phyloP scores from a whole-genome alignment of 2,329 filamentous ascomycete species.

The Pseudocercospora fijiensis region DNA sequence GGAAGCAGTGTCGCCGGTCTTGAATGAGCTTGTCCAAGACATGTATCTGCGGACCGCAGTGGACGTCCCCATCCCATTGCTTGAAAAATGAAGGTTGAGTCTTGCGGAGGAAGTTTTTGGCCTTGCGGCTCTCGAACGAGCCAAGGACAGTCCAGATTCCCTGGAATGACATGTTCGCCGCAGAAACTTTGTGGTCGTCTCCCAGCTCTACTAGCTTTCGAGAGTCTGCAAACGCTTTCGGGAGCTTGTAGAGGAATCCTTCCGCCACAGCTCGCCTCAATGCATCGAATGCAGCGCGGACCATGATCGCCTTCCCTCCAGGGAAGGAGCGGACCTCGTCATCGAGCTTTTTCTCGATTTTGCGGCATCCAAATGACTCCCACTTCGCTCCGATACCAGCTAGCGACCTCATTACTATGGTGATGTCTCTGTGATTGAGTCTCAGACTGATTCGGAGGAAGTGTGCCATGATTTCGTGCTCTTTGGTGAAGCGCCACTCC shows the following conservation, averaged over 20 bases:
- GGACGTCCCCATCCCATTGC: neutral
- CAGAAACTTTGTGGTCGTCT: neutral
- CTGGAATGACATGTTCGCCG: neutral
- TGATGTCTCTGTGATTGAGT: neutral
- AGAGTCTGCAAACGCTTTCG: neutral
- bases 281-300: no score
- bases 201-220: neutral
- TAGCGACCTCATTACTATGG: neutral
- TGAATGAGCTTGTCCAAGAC: neutral
- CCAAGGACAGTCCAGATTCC: neutral
- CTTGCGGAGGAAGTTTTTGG: neutral
- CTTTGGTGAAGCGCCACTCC: neutral
- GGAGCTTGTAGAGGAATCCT: neutral
- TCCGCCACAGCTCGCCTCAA: neutral
- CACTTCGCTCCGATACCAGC: neutral
- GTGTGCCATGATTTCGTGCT: neutral
- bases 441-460: neutral
- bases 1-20: neutral
- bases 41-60: neutral
- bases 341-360: no score
- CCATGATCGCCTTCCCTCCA: no score
- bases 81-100: neutral
- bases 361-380: neutral
- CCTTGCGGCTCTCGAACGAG: neutral
- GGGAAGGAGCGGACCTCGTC: no score